A percentile compares a stretch with the other conserved stretches of the same genome.
phyloP scores from a whole-genome alignment of 2,329 filamentous ascomycete genomes.

The Coniochaeta pulveracea region DNA sequence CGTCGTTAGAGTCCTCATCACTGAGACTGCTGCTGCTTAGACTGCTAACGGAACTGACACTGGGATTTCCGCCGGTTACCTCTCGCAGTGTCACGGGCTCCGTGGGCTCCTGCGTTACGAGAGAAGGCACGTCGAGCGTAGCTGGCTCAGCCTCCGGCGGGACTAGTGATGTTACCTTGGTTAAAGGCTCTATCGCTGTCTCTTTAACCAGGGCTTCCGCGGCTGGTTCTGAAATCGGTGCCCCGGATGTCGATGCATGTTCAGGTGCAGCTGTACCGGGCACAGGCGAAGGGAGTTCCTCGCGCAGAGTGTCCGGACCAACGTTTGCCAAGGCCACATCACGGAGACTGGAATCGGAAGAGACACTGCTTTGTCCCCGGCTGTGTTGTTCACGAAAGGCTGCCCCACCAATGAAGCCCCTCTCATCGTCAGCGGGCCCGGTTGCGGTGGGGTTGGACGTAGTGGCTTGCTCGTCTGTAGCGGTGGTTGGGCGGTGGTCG shows the following conservation, averaged over 20 bases:
- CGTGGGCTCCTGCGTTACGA: background rate
- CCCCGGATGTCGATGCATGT: too few relatives aligned
- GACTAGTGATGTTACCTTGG: too few relatives aligned
- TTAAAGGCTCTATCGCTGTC: too few relatives aligned
- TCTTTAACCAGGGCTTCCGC: too few relatives aligned
- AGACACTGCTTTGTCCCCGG: slow-evolving; percentile 9
- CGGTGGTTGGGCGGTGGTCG: background rate
- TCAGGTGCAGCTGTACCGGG: too few relatives aligned
- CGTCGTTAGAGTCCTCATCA: background rate
- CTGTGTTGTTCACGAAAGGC: slow-evolving; percentile 14
- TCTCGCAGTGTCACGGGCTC: background rate
- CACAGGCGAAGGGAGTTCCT: too few relatives aligned
- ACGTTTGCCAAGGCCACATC: background rate
- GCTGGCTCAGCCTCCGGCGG: too few relatives aligned
- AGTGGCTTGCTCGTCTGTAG: background rate
- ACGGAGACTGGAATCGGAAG: slow-evolving; percentile 9
- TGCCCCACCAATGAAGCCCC: slow-evolving; percentile 29
- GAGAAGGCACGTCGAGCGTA: too few relatives aligned
- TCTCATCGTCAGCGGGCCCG: slow-evolving; percentile 4
- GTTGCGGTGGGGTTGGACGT: background rate
- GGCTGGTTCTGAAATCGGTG: too few relatives aligned
- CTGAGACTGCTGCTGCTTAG: background rate
- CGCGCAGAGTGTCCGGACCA: background rate
- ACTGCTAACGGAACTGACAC: background rate
- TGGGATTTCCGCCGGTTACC: background rate